Evolutionary conservation across 2,329 filamentous ascomycete genomes (phyloP).

Genomic region (Apiospora marii): DNA sequence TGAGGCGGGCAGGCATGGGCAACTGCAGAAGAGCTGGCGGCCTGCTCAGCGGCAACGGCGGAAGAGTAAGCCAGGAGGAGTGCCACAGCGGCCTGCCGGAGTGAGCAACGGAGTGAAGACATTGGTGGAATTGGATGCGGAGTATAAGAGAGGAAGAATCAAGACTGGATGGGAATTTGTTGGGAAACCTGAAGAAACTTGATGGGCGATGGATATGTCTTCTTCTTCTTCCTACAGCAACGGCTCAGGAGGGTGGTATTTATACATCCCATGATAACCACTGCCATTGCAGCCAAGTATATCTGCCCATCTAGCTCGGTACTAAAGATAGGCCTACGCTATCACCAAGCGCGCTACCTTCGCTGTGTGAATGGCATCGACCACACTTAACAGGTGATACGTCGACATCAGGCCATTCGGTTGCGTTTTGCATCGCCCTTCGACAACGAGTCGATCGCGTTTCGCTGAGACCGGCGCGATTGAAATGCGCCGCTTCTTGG

Average conservation of each 20-base stretch:
- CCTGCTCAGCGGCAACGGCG: not conserved
- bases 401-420: not conserved
- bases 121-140: not conserved
- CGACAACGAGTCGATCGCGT: not conserved
- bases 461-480: not conserved
- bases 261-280: not conserved
- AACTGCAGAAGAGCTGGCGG: not conserved
- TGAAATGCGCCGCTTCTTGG: not conserved
- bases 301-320: not conserved
- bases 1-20: not conserved
- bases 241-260: not conserved
- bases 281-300: not conserved
- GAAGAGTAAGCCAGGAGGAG: not conserved
- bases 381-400: too few species aligned
- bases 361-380: not conserved
- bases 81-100: not conserved
- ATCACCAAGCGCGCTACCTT: not conserved
- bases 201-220: not conserved
- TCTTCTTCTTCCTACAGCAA: not conserved
- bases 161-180: not conserved
- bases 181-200: not conserved
- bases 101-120: not conserved
- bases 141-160: not conserved
- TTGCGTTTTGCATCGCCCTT: not conserved
- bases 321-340: too few species aligned